A percentile compares a stretch with the other conserved stretches of the same genome.
Conservation (phyloP, 2,329 filamentous ascomycete species). For the Ophiostoma ulmi region DNA sequence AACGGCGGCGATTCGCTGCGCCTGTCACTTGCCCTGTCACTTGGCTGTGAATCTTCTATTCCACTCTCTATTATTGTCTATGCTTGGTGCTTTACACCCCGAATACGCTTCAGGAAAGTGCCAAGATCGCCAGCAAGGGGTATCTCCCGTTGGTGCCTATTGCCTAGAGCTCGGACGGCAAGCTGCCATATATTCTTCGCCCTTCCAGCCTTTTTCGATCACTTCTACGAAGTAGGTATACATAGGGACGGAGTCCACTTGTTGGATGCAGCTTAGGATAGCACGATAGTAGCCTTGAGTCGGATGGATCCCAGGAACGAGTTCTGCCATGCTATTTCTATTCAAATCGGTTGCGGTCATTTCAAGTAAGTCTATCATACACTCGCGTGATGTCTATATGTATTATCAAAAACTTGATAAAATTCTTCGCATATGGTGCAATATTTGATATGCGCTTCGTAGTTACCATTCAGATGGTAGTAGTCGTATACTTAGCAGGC, state of each 20-base stretch:
- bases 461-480: too few species aligned
- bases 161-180: background rate
- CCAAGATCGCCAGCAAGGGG: background rate
- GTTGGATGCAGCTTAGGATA: background rate
- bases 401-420: too few species aligned
- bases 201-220: background rate
- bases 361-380: too few species aligned
- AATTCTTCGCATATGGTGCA: too few species aligned
- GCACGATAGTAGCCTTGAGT: background rate
- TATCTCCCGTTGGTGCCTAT: background rate
- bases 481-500: too few species aligned
- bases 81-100: background rate
- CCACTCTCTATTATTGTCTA: background rate
- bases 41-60: too few species aligned
- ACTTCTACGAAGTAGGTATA: too few species aligned
- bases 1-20: constrained; percentile 12
- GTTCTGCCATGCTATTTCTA: background rate
- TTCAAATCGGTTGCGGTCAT: too few species aligned
- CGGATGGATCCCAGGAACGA: background rate
- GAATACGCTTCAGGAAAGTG: background rate
- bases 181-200: background rate
- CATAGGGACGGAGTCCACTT: background rate
- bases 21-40: background rate
- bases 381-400: too few species aligned
- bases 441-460: too few species aligned